Conservation (phyloP, 257 asterid species). For the Phtheirospermum japonicum region DNA sequence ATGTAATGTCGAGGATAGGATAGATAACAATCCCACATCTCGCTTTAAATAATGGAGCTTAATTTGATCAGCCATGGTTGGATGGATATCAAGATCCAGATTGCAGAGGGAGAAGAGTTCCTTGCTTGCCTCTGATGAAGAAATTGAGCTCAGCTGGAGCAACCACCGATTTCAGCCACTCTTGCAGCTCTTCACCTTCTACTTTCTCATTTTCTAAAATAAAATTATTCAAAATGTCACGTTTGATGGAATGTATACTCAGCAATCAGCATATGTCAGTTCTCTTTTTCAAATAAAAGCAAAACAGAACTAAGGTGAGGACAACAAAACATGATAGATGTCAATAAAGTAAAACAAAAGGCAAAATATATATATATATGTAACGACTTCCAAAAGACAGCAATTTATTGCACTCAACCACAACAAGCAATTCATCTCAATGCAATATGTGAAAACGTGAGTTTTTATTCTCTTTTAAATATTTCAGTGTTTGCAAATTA, state of each 20-base stretch:
- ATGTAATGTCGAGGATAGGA: neutral
- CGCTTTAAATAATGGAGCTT: neutral
- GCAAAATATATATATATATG: too few relatives aligned
- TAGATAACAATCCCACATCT: slow-evolving; percentile 5
- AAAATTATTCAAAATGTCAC: neutral
- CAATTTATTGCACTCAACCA: too few relatives aligned
- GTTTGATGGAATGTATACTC: neutral
- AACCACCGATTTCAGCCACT: slow-evolving; percentile 82
- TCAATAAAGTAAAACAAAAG: too few relatives aligned
- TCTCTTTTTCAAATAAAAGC: slow-evolving; percentile 3
- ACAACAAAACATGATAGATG: neutral
- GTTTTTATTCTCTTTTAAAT: neutral
- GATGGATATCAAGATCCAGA: slow-evolving; percentile 42
- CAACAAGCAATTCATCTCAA: too few relatives aligned
- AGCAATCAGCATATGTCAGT: neutral
- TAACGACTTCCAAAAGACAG: neutral
- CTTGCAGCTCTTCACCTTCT: slow-evolving; percentile 93
- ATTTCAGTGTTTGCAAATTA: neutral
- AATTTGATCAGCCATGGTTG: neutral
- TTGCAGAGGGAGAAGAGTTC: slow-evolving; percentile 72
- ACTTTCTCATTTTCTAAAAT: slow-evolving; percentile 82
- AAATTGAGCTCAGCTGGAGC: slow-evolving; percentile 85
- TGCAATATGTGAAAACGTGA: too few relatives aligned
- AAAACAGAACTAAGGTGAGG: neutral
- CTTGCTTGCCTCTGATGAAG: slow-evolving; percentile 74